Base-by-base conservation (phyloP, 2,329 filamentous ascomycete genomes). In the Diplodia corticola region DNA sequence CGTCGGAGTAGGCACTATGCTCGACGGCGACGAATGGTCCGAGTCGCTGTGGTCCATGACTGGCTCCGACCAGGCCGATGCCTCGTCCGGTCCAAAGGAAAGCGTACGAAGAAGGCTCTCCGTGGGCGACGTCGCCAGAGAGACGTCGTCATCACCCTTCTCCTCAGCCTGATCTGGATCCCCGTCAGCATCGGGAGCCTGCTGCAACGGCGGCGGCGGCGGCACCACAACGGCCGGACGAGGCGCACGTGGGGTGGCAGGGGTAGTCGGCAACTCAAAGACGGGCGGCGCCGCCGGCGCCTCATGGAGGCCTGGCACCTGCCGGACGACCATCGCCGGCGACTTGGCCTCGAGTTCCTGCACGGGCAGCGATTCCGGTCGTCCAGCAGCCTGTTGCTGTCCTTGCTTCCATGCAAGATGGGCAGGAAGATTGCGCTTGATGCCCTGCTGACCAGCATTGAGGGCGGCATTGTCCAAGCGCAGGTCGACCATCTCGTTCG, bases 281-380 rank as follows among this genome's bases (percentile, higher is more conserved):
- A 63, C 60, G 2, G 15, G 9, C 13, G 46, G 22, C 46, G 51
- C 48, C 13, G 13, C 13, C 10, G 60, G 60, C 1, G 60, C 60
- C 35, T 63, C 60, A n/a, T 63, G 60, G 46, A 63, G 17, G 46
- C 60, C 60, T 28, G 60, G 60, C 4, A 63, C 24, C 60, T 53
- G 60, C 15, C 26, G 46, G 60, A 63, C 60, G 12, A 15, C 10
- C 2, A 4, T 50, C 4, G 37, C 15, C 10, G 57, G 22, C 30
- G 46, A 48, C 44, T 5, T 63, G 6, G 46, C 60, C 5, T 63
- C 60, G 7, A 63, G 60, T 20, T 63, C 60, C n/a, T n/a, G n/a
- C 6, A 44, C 40, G 7, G 60, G 30, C 26, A 33, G n/a, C 22
- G n/a, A 12, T 30, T 2, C 17, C 9, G 24, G 24, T 20, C 4